Conservation (phyloP, 306 rosid species). For the Lathyrus tuberosus region DNA sequence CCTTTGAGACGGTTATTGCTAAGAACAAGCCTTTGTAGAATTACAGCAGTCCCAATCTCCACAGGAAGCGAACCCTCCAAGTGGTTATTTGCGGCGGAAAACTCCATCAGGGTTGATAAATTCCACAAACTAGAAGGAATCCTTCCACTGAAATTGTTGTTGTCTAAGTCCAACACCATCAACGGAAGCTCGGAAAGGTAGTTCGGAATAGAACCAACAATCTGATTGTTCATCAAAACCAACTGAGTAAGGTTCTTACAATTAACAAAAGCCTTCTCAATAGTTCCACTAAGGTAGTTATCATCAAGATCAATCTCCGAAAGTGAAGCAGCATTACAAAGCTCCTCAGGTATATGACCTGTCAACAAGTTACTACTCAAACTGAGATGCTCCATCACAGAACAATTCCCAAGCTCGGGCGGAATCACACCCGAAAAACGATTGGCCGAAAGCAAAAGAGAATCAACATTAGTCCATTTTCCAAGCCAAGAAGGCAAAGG, state of each 20-base stretch:
- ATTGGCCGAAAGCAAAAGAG: constrained; percentile 71
- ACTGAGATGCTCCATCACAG: constrained; percentile 63
- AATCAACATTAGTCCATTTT: constrained; percentile 57
- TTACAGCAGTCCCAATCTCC: constrained; percentile 73
- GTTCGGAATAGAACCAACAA: constrained; percentile 73
- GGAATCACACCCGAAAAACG: constrained; percentile 75
- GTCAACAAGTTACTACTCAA: constrained; percentile 73
- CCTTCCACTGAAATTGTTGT: constrained; percentile 78
- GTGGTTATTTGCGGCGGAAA: constrained; percentile 81
- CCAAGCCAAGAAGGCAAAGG: constrained; percentile 87
- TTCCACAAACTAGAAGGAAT: constrained; percentile 73
- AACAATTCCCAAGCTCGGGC: constrained; percentile 84
- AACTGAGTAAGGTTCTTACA: constrained; percentile 77
- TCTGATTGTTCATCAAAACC: constrained; percentile 66
- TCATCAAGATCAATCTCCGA: constrained; percentile 72
- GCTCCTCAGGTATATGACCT: constrained; percentile 74
- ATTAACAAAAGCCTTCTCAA: constrained; percentile 58
- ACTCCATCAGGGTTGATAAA: constrained; percentile 65
- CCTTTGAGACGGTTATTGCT: constrained; percentile 72
- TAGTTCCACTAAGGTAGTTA: constrained; percentile 68
- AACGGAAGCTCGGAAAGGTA: constrained; percentile 84
- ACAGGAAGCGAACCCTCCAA: constrained; percentile 69
- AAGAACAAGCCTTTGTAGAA: constrained; percentile 73
- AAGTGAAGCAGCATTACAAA: constrained; percentile 74
- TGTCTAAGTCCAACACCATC: constrained; percentile 77